Evolutionary conservation across 169 alveolate genomes (phyloP).

Genomic region (Eimeria mitis): DNA sequence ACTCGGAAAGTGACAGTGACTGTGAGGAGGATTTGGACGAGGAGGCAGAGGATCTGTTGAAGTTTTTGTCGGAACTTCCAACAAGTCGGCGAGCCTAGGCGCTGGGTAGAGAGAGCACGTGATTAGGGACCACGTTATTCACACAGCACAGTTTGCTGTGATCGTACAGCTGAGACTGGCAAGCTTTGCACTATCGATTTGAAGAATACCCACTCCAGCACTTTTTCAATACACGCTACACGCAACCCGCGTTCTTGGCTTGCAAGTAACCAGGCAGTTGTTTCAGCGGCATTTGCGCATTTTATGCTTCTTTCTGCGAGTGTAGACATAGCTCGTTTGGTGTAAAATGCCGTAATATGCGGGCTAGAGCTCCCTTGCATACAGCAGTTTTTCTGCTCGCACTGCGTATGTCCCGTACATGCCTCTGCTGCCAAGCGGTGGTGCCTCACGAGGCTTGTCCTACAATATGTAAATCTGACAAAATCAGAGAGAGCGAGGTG

Average conservation of each 20-base stretch:
- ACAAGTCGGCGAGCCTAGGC: background rate
- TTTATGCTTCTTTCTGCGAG: background rate
- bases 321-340: background rate
- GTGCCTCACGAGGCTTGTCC: background rate
- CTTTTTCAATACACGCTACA: background rate
- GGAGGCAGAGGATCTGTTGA: slow-evolving; percentile 54
- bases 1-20: slow-evolving; percentile 45
- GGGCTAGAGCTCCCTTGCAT: background rate
- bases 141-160: background rate
- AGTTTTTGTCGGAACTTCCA: slow-evolving; percentile 10
- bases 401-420: background rate
- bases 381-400: background rate
- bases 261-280: background rate
- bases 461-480: background rate
- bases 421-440: background rate
- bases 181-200: background rate
- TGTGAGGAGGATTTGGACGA: slow-evolving; percentile 57
- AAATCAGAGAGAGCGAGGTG: background rate
- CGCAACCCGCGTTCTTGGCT: background rate
- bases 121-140: background rate
- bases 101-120: background rate
- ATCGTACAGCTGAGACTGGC: background rate
- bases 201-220: background rate
- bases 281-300: background rate
- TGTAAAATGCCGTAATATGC: background rate